Base-by-base conservation (phyloP, 208 protist species). In the Leishmania arabica region DNA sequence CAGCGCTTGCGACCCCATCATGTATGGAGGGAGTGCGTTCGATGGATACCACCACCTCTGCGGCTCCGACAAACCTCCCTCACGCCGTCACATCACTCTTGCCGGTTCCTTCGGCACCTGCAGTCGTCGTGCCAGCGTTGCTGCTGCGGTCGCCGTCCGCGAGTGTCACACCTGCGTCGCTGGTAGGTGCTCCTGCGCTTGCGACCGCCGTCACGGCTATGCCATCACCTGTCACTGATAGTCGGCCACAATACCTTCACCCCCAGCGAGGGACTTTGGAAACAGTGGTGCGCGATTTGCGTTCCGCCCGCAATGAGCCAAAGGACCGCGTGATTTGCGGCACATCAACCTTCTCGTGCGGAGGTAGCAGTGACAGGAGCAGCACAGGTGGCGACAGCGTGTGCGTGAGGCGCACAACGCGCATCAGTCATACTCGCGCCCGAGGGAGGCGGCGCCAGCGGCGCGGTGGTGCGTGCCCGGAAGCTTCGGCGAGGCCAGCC, bases 381-480 rank as follows among this genome's bases (percentile, higher is more conserved):
- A 60, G 71, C 31, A 6, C 13, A 42, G 54, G 66, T 27, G 42
- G 72, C 4, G 79, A 3, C 27, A 51, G 45, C 31, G 77, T 60
- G 17, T 72, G 53, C 37, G 62, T 81, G 21, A 71, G 71, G 5
- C 81, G 71, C 37, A 81, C 69, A 8, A 70, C 58, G 6, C 47
- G 62, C 19, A 24, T 74, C 15, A 70, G 60, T 0, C 1, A 15
- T 40, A 49, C 45, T 0, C 9, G 34, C 2, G n/a, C 45, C 8
- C 6, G 5, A 47, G 27, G 11, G 24, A 77, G 31, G 19, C 54
- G 34, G 5, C 73, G 54, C 3, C 73, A 64, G 51, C 13, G 73
- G 24, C 34, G 73, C 21, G 8, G 37, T 21, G 73, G 53, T 31
- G 17, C 19, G 2, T 5, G 21, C 21, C 2, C 24, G n/a, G 34